Base-by-base conservation (phyloP, 1,284 basidiomycete genomes). In the Ganoderma boninense region DNA sequence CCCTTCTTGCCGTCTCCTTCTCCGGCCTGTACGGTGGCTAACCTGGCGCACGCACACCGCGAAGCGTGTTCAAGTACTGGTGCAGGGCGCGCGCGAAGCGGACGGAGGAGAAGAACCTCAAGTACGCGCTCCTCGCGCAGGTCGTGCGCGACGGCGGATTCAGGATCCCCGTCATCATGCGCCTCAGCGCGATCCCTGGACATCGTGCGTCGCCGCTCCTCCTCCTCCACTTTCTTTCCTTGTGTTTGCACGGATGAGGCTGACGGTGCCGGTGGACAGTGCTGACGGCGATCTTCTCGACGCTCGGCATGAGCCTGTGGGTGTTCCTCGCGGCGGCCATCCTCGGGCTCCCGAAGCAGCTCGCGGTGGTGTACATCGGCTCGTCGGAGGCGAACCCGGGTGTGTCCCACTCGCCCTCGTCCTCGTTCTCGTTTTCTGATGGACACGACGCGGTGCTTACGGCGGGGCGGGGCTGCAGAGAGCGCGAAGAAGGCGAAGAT, bases 111-210 rank as follows among this genome's bases (percentile, higher is more conserved):
- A 89, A 86, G 42, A 91, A 91, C 68, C 83, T 95, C 60, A 83
- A 84, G 49, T 97, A 95, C 79, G 93, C 90, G 3, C 93, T 92
- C 77, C 85, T 96, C 63, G 91, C 92, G 1, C 86, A 88, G 73
- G 90, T 94, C 49, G 89, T 95, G 13, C 85, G 92, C 5, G 90
- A 94, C 38, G 94, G 95, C 23, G 94, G 94, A 0, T 92, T 96
- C 81, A 88, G 84, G 77, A 89, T 95, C 75, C 90, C 92, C 0
- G 84, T 94, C 40, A 85, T 93, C 54, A 90, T 90, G 11, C 87
- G 94, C 32, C 83, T 93, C 68, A 92, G 90, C 73, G 92, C 92
- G 18, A 93, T 95, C 64, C 95, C 94, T 0, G 92, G 93, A n/a
- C 90, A 91, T 74, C 89, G 89, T 90, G 76, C 54, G 87, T 83